phyloP scores from a whole-genome alignment of 495 filamentous ascomycete species.

The Talaromyces borbonicus region DNA sequence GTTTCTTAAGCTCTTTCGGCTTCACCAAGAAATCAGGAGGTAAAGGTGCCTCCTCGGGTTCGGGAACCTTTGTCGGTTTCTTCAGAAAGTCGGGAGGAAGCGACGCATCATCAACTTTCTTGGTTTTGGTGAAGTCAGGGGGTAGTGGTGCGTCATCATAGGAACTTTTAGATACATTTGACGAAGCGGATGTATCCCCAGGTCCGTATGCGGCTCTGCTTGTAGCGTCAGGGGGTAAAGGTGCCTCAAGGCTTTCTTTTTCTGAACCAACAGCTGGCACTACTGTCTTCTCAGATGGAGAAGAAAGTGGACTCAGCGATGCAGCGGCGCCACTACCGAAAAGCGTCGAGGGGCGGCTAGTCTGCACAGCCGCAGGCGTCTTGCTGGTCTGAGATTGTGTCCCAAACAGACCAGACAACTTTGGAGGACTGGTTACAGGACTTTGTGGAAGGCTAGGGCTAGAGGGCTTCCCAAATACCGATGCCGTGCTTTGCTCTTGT shows the following conservation, averaged over 20 bases:
- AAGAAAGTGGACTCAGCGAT: constrained; percentile 23
- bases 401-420: constrained; percentile 25
- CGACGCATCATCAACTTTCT: constrained; percentile 26
- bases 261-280: constrained; percentile 12
- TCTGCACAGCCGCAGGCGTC: constrained; percentile 22
- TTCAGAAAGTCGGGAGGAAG: constrained; percentile 24
- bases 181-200: constrained; percentile 61
- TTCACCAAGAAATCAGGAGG: constrained; percentile 48
- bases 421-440: constrained; percentile 16
- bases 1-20: constrained; percentile 16
- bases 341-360: constrained; percentile 25
- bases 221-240: constrained; percentile 68
- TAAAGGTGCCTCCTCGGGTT: constrained; percentile 43
- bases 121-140: constrained; percentile 28
- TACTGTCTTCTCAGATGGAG: constrained; percentile 30
- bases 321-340: constrained; percentile 18
- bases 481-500: constrained; percentile 15
- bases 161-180: constrained; percentile 43
- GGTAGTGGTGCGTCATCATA: constrained; percentile 31
- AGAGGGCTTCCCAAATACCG: constrained; percentile 31
- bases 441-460: constrained; percentile 11
- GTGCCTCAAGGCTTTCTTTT: constrained; percentile 24
- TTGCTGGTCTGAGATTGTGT: constrained; percentile 21
- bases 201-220: constrained; percentile 55
- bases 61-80: constrained; percentile 16